phyloP scores from a whole-genome alignment of 768 basidiomycete genomes.

The Pulveroboletus ravenelii region DNA sequence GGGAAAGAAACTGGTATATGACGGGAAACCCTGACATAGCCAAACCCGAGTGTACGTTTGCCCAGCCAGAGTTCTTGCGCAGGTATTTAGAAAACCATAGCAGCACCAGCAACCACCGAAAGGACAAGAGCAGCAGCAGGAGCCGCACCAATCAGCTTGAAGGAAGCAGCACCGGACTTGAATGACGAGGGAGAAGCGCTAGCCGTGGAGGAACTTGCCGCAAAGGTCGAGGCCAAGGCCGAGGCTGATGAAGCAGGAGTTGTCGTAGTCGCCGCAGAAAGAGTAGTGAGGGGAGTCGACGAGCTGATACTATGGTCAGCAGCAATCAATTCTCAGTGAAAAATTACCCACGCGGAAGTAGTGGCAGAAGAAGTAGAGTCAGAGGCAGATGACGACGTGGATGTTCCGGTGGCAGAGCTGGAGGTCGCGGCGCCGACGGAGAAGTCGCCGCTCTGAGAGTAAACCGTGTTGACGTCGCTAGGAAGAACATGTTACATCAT shows the following conservation, averaged over 20 bases:
- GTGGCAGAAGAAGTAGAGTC: background rate
- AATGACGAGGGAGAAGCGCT: slow-evolving; percentile 21
- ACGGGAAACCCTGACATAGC: background rate
- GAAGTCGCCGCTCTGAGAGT: slow-evolving; percentile 38
- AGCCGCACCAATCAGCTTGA: slow-evolving; percentile 32
- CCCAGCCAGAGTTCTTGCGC: background rate
- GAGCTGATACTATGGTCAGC: slow-evolving; percentile 3
- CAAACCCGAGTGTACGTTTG: background rate
- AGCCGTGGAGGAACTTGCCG: slow-evolving; percentile 9
- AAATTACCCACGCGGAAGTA: slow-evolving; percentile 11
- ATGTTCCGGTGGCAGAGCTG: slow-evolving; percentile 3
- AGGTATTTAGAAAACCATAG: slow-evolving; percentile 39
- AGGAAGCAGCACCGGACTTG: slow-evolving; percentile 27
- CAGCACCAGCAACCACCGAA: slow-evolving; percentile 48
- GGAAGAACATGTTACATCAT: background rate
- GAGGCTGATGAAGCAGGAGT: slow-evolving; percentile 1
- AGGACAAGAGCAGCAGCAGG: slow-evolving; percentile 35
- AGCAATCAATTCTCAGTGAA: too few relatives aligned
- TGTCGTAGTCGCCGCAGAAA: slow-evolving; percentile 9
- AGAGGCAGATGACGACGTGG: slow-evolving; percentile 10
- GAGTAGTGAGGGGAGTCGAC: background rate
- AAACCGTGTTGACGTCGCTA: slow-evolving; percentile 45
- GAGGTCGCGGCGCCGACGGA: slow-evolving; percentile 29
- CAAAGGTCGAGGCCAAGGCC: background rate
- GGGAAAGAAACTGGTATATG: slow-evolving; percentile 15